Conservation (phyloP, 2,329 filamentous ascomycete genomes). For the Stemphylium lycopersici region DNA sequence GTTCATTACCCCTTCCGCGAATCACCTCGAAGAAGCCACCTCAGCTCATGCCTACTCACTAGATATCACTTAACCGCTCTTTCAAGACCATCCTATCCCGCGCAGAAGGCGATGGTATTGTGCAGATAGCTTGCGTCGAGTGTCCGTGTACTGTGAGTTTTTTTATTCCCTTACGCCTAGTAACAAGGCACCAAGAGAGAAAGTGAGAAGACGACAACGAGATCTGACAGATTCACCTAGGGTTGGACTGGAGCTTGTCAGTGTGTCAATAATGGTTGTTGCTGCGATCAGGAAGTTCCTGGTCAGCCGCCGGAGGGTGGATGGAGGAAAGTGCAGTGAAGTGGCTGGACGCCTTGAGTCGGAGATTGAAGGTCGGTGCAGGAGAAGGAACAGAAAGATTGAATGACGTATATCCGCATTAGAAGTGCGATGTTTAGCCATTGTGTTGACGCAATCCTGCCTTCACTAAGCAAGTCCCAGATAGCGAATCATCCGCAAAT, state of each 20-base stretch:
- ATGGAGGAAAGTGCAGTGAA: neutral
- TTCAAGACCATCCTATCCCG: conserved; percentile 6
- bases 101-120: neutral
- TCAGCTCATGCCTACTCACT: neutral
- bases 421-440: too few relatives aligned
- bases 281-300: conserved; percentile 1
- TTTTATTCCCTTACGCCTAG: neutral
- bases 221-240: neutral
- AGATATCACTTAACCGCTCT: conserved; percentile 10
- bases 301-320: conserved; percentile 1
- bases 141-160: conserved; percentile 8
- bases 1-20: neutral
- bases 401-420: too few relatives aligned
- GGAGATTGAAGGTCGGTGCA: too few relatives aligned
- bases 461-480: too few relatives aligned
- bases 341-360: neutral
- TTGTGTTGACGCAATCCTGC: too few relatives aligned
- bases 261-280: conserved; percentile 6
- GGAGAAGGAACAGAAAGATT: too few relatives aligned
- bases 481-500: too few relatives aligned
- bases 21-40: neutral
- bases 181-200: too few relatives aligned
- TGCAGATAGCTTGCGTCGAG: conserved; percentile 9
- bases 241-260: conserved; percentile 1
- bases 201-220: too few relatives aligned